Conservation (phyloP, 2,329 filamentous ascomycete genomes). For the Xylariaceae sp. region DNA sequence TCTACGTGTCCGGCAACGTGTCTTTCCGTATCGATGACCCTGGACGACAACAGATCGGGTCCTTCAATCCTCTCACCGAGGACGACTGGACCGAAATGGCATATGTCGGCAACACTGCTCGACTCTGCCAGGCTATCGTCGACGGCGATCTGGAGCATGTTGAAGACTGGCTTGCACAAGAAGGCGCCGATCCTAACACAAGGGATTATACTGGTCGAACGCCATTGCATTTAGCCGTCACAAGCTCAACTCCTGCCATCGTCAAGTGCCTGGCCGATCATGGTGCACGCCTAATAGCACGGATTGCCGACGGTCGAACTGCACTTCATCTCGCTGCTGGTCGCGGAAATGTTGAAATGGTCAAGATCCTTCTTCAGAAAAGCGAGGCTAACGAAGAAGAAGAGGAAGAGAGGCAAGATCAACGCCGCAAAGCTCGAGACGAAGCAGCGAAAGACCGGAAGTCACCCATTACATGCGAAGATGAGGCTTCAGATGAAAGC, state of each 20-base stretch:
- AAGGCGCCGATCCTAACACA: constrained; percentile 65
- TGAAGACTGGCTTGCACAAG: constrained; percentile 63
- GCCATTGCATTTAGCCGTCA: constrained; percentile 72
- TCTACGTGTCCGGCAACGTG: constrained; percentile 70
- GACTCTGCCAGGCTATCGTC: constrained; percentile 77
- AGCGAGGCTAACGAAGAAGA: constrained; percentile 70
- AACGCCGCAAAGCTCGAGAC: constrained; percentile 39
- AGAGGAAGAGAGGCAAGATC: constrained; percentile 56
- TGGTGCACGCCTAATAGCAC: constrained; percentile 68
- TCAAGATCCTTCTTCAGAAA: constrained; percentile 68
- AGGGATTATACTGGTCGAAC: constrained; percentile 76
- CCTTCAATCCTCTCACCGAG: constrained; percentile 76
- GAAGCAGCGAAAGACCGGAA: constrained; percentile 19
- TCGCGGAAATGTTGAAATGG: constrained; percentile 64
- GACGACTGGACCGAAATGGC: constrained; percentile 91
- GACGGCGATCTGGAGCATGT: constrained; percentile 69
- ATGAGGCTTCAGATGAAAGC: constrained; percentile 27
- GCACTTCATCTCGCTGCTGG: constrained; percentile 78
- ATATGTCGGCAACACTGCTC: constrained; percentile 74
- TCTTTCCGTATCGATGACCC: constrained; percentile 77
- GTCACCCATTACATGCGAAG: constrained; percentile 13
- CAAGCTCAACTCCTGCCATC: constrained; percentile 64
- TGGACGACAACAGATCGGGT: constrained; percentile 63
- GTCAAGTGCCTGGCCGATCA: constrained; percentile 68
- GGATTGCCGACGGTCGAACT: constrained; percentile 74